phyloP scores from a whole-genome alignment of 2,329 filamentous ascomycete genomes.

The Neonectria faginata region DNA sequence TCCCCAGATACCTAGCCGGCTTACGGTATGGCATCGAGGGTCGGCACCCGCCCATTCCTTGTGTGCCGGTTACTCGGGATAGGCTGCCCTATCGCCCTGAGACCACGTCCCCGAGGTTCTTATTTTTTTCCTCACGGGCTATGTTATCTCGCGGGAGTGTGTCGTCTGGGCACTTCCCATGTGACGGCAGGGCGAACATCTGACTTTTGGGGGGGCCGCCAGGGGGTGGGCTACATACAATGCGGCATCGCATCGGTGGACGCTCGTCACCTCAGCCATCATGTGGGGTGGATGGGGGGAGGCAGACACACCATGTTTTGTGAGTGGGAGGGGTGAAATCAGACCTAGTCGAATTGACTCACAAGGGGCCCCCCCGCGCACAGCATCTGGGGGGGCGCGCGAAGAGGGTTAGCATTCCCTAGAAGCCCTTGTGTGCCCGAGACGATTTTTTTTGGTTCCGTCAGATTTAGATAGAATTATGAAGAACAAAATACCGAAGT shows the following conservation, averaged over 20 bases:
- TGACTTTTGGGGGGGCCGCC: slow-evolving; percentile 18
- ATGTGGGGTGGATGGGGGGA: slow-evolving; percentile 22
- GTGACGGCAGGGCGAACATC: slow-evolving; percentile 27
- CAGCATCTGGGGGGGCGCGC: slow-evolving; percentile 11
- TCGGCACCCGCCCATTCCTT: neutral
- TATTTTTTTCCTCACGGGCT: neutral
- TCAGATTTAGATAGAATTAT: no score
- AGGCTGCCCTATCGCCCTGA: neutral
- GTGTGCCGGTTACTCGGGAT: neutral
- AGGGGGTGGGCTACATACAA: slow-evolving; percentile 13
- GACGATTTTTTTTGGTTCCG: no score
- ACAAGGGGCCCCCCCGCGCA: slow-evolving; percentile 7
- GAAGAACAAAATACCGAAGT: neutral
- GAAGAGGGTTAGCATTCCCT: slow-evolving; percentile 1
- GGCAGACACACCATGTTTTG: slow-evolving; percentile 6
- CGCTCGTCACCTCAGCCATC: slow-evolving; percentile 30
- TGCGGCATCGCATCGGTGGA: slow-evolving; percentile 15
- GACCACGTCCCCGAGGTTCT: neutral
- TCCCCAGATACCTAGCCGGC: slow-evolving; percentile 2
- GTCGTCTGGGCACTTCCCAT: slow-evolving; percentile 22
- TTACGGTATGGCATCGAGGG: neutral
- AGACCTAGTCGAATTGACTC: slow-evolving; percentile 16
- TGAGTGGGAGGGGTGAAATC: slow-evolving; percentile 19
- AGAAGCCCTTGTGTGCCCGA: neutral
- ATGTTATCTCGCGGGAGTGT: slow-evolving; percentile 11